phyloP scores from a whole-genome alignment of 306 rosid genomes.

The Fagus crenata region DNA sequence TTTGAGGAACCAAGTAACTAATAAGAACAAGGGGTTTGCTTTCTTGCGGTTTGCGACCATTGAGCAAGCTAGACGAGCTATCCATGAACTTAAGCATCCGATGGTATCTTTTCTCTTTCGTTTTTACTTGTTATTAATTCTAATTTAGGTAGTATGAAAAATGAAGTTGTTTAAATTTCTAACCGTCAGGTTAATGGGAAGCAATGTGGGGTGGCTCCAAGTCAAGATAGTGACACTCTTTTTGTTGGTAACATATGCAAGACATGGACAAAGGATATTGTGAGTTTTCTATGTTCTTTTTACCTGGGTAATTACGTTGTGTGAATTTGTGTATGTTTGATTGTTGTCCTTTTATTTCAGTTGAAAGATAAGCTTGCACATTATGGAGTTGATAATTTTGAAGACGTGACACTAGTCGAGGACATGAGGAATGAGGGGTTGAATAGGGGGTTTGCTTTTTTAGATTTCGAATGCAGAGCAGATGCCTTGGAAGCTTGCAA shows the following conservation, averaged over 20 bases:
- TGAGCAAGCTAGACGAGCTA: slow-evolving; percentile 16
- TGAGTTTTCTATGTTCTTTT: neutral
- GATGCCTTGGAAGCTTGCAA: slow-evolving; percentile 15
- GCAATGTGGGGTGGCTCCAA: slow-evolving; percentile 19
- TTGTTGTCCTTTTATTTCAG: slow-evolving; percentile 1
- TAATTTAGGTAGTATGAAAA: neutral
- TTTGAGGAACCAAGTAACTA: slow-evolving; percentile 9
- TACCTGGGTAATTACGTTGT: neutral
- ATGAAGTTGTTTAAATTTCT: neutral
- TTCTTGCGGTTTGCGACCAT: slow-evolving; percentile 14
- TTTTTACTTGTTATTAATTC: neutral
- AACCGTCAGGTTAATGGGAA: slow-evolving; percentile 17
- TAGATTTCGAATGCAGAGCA: slow-evolving; percentile 8
- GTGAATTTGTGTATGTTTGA: neutral
- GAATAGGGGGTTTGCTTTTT: slow-evolving; percentile 11
- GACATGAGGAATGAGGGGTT: slow-evolving; percentile 8
- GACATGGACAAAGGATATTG: slow-evolving; percentile 4
- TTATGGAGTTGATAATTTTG: slow-evolving; percentile 8
- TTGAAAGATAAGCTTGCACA: neutral
- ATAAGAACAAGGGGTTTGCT: slow-evolving; percentile 13
- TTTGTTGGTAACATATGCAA: slow-evolving; percentile 17
- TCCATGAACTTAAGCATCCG: slow-evolving; percentile 6
- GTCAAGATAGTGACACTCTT: slow-evolving; percentile 14
- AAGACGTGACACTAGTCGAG: slow-evolving; percentile 9
- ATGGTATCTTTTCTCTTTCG: slow-evolving; percentile 1